These are phyloP conservation scores for Prunella vulgaris DNA, from an alignment of 257 asterid genomes.

Conservation along the genomic window DNA sequence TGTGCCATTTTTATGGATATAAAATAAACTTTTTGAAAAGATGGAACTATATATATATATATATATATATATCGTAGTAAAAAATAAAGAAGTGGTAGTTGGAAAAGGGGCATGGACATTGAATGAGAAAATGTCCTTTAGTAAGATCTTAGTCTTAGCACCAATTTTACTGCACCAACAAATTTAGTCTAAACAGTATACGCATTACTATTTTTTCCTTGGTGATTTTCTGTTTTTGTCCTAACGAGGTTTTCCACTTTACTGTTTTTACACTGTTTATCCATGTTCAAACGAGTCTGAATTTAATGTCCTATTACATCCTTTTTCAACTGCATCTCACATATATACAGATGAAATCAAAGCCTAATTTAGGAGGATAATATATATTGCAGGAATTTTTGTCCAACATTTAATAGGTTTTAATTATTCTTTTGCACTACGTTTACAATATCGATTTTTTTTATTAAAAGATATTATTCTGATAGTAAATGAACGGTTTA, in stretches of 20 bases:
- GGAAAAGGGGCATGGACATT: constrained; percentile 21
- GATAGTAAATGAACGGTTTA: too few species aligned
- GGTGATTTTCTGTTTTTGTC: constrained; percentile 16
- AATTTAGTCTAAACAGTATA: background rate
- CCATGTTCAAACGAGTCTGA: background rate
- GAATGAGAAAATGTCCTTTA: constrained; percentile 21
- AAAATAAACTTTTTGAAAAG: background rate
- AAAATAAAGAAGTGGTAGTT: constrained; percentile 15
- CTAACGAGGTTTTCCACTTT: constrained; percentile 37
- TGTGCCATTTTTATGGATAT: background rate
- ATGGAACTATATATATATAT: background rate
- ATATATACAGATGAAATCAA: background rate
- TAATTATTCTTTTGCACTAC: background rate
- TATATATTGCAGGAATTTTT: constrained; percentile 5
- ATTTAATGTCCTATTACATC: background rate
- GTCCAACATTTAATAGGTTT: constrained; percentile 6
- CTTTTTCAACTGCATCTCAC: background rate
- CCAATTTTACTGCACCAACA: background rate
- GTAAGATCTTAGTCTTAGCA: constrained; percentile 22
- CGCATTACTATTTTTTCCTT: background rate
- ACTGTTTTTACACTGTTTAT: constrained; percentile 21
- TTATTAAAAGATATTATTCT: too few species aligned
- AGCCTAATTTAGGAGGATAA: background rate
- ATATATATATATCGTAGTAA: background rate
- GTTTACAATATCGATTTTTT: too few species aligned